Evolutionary conservation across 192 early-diverging fungal species (phyloP), one percentile per base, ranked within the genome.

Genomic region (Ambispora gerdemannii): DNA sequence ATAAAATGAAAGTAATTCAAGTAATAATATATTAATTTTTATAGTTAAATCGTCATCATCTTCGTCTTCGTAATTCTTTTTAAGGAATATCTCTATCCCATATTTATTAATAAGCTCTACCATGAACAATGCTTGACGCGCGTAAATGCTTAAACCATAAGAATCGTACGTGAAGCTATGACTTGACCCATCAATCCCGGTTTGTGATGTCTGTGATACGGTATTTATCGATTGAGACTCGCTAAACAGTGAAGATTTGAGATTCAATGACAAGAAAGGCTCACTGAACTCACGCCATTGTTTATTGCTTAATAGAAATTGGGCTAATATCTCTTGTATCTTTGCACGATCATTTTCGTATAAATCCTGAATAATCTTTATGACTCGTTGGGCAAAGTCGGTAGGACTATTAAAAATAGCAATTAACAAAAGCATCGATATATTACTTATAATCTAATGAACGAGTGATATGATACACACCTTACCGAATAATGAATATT

Each of bases 61-160:
- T 78, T 67, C 7, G 3, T 32, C 19, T 15, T 77, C 56, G 69
- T 74, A 43, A 31, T 76, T 50, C 62, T 13, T 33, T 49, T 73
- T 27, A 32, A 84, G 77, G 13, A 80, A 36, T 17, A 2, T 22
- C 25, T 3, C 3, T 1, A 27, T 20, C 34, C 52, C 73, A n/a
- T 75, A 71, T 15, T 63, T 73, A n/a, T 75, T 75, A n/a, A 82
- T 58, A 25, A 77, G 68, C 51, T 79, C 79, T 24, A 75, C 73
- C 19, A 74, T 72, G 55, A 83, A 86, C 0, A 86, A 50, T 0
- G 74, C 76, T 43, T 77, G 36, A 2, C 84, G 75, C 31, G 75
- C 82, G 27, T 79, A 86, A 7, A 79, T 60, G 13, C 80, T 82
- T 11, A 83, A 61, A 7, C 82, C 84, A 79, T 80, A 81, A 8